Conservation (phyloP, 2,329 filamentous ascomycete genomes). For the Canariomyces notabilis region DNA sequence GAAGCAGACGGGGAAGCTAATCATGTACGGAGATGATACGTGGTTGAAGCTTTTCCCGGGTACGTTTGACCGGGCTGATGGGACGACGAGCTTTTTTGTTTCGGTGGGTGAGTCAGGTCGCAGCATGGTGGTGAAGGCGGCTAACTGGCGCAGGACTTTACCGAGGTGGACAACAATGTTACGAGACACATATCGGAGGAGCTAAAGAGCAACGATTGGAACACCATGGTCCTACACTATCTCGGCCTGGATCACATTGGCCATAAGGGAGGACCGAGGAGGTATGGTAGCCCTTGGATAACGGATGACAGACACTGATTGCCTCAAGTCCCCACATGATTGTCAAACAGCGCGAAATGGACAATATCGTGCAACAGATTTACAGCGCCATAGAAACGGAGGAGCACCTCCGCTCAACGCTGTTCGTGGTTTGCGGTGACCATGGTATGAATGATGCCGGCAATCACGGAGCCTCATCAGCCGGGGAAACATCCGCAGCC, state of each 20-base stretch:
- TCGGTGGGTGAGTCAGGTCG: slow-evolving; percentile 55
- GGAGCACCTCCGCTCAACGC: slow-evolving; percentile 66
- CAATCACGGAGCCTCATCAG: slow-evolving; percentile 90
- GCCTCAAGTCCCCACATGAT: slow-evolving; percentile 73
- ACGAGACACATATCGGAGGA: slow-evolving; percentile 81
- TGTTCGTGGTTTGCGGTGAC: slow-evolving; percentile 85
- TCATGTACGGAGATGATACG: slow-evolving; percentile 97
- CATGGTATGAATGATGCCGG: slow-evolving; percentile 99
- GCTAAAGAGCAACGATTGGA: slow-evolving; percentile 76
- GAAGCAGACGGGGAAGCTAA: slow-evolving; percentile 63
- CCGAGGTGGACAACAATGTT: slow-evolving; percentile 95
- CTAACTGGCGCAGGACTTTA: slow-evolving; percentile 67
- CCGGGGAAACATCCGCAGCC: slow-evolving; percentile 90
- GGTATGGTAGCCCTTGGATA: slow-evolving; percentile 42
- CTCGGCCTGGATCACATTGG: slow-evolving; percentile 95
- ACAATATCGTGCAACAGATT: slow-evolving; percentile 69
- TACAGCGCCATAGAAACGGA: slow-evolving; percentile 69
- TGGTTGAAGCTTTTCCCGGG: slow-evolving; percentile 95
- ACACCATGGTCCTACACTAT: slow-evolving; percentile 90
- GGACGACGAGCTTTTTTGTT: slow-evolving; percentile 97
- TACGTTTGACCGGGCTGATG: slow-evolving; percentile 81
- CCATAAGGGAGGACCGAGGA: slow-evolving; percentile 86
- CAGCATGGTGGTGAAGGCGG: not conserved
- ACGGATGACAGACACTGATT: slow-evolving; percentile 4
- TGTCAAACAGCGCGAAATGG: slow-evolving; percentile 93